A percentile compares a stretch with the other conserved stretches of the same genome.
Conservation (phyloP, 331 rosid genomes). For the Acacia pycnantha region DNA sequence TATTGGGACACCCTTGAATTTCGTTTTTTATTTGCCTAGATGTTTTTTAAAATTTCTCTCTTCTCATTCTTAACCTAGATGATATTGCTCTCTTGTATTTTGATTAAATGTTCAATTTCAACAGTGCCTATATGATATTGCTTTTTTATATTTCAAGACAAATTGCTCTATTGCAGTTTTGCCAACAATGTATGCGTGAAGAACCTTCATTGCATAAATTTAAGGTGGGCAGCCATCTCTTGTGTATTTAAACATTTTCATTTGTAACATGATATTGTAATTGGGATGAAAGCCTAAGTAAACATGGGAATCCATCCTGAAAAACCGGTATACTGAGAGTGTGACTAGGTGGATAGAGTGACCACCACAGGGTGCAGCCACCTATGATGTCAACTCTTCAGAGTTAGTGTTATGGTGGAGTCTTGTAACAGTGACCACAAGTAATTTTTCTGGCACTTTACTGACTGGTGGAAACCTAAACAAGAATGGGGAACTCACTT, state of each 20-base stretch:
- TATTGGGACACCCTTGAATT: not conserved
- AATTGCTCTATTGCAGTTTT: slow-evolving; percentile 55
- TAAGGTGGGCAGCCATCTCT: slow-evolving; percentile 45
- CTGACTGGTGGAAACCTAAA: not conserved
- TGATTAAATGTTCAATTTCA: not conserved
- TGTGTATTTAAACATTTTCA: slow-evolving; percentile 6
- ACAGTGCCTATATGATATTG: not conserved
- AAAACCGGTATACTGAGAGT: not conserved
- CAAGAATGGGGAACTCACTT: not conserved
- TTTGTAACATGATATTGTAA: slow-evolving; percentile 5
- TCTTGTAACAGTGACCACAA: not conserved
- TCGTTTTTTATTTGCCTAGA: not conserved
- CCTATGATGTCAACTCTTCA: not conserved
- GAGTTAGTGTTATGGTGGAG: not conserved
- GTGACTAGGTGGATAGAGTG: not conserved
- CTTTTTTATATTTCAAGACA: slow-evolving; percentile 25
- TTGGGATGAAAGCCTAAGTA: not conserved
- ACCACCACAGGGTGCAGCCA: not conserved
- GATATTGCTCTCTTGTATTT: not conserved
- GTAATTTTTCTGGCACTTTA: not conserved
- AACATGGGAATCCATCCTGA: not conserved
- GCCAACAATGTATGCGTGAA: slow-evolving; percentile 40
- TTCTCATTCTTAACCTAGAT: not conserved
- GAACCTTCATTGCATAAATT: slow-evolving; percentile 30
- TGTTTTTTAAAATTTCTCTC: not conserved